Percentiles rank a stretch among this genome's conserved stretches.
phyloP scores from a whole-genome alignment of 495 filamentous ascomycete species.

The Chaetomium fimeti region DNA sequence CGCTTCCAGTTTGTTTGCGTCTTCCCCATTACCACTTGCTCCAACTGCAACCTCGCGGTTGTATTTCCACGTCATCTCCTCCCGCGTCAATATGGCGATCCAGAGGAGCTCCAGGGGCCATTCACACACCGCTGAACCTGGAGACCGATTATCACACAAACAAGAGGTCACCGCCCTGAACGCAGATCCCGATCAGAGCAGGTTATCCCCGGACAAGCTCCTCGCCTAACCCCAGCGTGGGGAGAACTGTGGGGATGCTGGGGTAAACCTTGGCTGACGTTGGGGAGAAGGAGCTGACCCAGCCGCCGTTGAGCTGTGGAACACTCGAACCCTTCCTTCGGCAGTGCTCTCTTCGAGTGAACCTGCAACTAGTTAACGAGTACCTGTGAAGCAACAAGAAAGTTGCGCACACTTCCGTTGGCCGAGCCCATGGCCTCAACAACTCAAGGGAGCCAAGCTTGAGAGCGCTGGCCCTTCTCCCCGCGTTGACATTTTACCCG shows the following conservation, averaged over 20 bases:
- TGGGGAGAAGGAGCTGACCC: neutral
- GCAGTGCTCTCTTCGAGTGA: neutral
- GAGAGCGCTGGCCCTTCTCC: neutral
- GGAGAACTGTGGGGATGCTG: conserved; percentile 8
- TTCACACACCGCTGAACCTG: neutral
- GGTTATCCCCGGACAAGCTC: neutral
- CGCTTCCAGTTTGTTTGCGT: conserved; percentile 15
- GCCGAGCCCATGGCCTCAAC: neutral
- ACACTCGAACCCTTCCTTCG: neutral
- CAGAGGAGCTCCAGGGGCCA: neutral
- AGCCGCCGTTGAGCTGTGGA: neutral
- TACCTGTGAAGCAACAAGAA: too few species aligned
- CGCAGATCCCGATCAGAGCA: neutral
- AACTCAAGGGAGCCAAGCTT: neutral
- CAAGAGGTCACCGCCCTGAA: neutral
- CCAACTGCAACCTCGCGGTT: conserved; percentile 9
- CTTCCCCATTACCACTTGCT: conserved; percentile 1
- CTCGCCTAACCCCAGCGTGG: neutral
- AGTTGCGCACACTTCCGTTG: too few species aligned
- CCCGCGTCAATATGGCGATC: conserved; percentile 13
- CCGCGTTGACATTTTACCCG: conserved; percentile 28
- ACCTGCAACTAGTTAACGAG: too few species aligned
- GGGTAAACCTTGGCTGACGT: conserved; percentile 9
- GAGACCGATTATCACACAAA: neutral
- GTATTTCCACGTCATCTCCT: conserved; percentile 9